phyloP scores from a whole-genome alignment of 2,329 filamentous ascomycete species.

The Coleophoma eucalyptorum region DNA sequence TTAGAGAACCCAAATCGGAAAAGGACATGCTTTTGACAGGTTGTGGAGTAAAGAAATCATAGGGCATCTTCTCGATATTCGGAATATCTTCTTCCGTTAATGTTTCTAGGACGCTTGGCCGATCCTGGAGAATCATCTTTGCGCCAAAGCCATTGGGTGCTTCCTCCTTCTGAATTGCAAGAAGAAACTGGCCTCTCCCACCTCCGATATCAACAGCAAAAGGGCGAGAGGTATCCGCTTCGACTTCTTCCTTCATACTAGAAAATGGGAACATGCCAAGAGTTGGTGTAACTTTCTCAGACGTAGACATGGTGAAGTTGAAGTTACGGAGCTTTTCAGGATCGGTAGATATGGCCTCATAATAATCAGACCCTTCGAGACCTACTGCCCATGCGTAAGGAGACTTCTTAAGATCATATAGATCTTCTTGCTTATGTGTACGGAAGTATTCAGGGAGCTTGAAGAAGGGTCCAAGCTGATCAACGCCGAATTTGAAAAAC shows the following conservation, averaged over 20 bases:
- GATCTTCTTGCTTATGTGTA: conserved; percentile 12
- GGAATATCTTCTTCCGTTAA: conserved; percentile 17
- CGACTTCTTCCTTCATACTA: conserved; percentile 4
- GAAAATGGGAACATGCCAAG: conserved; percentile 6
- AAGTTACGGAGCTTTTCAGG: conserved; percentile 5
- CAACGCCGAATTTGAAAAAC: conserved; percentile 12
- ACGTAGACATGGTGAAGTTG: conserved; percentile 11
- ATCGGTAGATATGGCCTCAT: conserved; percentile 12
- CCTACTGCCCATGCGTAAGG: conserved; percentile 12
- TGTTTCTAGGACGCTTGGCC: conserved; percentile 17
- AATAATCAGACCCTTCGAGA: conserved; percentile 12
- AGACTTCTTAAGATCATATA: conserved; percentile 15
- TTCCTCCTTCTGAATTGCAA: conserved; percentile 9
- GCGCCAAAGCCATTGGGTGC: conserved; percentile 8
- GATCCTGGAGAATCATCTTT: conserved; percentile 25
- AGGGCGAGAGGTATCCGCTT: conserved; percentile 4
- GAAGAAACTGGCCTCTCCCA: conserved; percentile 10
- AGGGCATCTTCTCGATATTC: conserved; percentile 21
- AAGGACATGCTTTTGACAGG: conserved; percentile 18
- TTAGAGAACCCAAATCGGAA: neutral
- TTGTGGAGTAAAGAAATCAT: conserved; percentile 24
- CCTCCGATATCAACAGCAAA: conserved; percentile 17
- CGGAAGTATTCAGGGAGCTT: conserved; percentile 15
- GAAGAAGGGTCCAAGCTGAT: conserved; percentile 9
- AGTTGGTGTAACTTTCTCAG: conserved; percentile 2